Evolutionary conservation across 2,329 filamentous ascomycete species (phyloP).

Genomic region (Penicillium paneum): DNA sequence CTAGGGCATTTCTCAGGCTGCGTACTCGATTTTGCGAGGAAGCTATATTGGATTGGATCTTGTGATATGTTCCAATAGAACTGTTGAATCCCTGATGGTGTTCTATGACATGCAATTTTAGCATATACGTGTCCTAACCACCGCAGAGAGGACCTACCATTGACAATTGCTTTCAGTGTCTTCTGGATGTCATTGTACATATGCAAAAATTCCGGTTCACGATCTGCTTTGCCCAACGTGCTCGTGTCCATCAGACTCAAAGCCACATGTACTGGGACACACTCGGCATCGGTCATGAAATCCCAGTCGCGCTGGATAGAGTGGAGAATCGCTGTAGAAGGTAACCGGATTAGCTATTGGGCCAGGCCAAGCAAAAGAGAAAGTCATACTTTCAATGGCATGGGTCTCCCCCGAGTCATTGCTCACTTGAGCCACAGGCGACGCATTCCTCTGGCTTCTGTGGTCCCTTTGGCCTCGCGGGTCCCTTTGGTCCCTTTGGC

Average conservation of each 20-base stretch:
- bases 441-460: conserved; percentile 20
- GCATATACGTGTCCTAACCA: not conserved
- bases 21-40: conserved; percentile 82
- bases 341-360: conserved; percentile 6
- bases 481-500: not conserved
- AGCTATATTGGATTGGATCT: conserved; percentile 92
- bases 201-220: conserved; percentile 78
- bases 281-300: conserved; percentile 83
- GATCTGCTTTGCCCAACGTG: conserved; percentile 85
- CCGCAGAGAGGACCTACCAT: conserved; percentile 49
- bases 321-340: conserved; percentile 60
- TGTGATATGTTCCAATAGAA: conserved; percentile 97
- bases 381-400: conserved; percentile 37
- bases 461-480: conserved; percentile 14
- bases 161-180: conserved; percentile 89
- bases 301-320: conserved; percentile 88
- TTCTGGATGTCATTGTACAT: conserved; percentile 87
- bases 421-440: conserved; percentile 12
- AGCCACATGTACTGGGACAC: conserved; percentile 90
- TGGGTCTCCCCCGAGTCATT: conserved; percentile 28
- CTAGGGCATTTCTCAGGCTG: conserved; percentile 75
- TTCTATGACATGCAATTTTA: conserved; percentile 50
- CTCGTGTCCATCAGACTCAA: conserved; percentile 90
- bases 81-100: conserved; percentile 99
- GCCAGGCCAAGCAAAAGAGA: not conserved